Evolutionary conservation across 495 filamentous ascomycete species (phyloP), one percentile per base, ranked within the genome.

Genomic region (Terfezia boudieri): DNA sequence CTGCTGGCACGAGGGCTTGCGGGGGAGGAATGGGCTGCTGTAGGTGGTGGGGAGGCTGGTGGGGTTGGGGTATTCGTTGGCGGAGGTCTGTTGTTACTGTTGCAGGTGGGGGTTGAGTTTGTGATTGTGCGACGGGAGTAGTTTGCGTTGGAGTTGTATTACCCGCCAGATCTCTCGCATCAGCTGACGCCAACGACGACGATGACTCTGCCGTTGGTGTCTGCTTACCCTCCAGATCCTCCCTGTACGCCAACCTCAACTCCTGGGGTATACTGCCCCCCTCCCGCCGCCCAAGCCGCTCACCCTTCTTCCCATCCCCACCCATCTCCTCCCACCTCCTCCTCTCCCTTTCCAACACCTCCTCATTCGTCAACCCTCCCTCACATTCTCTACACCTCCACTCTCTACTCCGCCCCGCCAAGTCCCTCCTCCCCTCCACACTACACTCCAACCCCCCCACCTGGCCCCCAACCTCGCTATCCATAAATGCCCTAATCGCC

Each of bases 361-460:
- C 83, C 53, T 68, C 73, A 65, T 94, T 94, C 10, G 65, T 75
- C 66, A 67, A 73, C 20, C 70, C 74, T 17, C 69, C 74, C 41
- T 14, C 41, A 62, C 86, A 92, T 12, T 67, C 73, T 0, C 69
- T 64, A 70, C 84, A 92, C 56, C 67, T 71, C 77, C 75, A 94
- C 10, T 37, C 65, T 12, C 61, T 57, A 57, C 76, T 82, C 64
- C 77, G 73, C 36, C 58, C 67, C 12, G 89, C 89, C 61, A 84
- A 74, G 55, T 75, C 69, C 59, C 72, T 70, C 56, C 87, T 68
- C 54, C 80, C 74, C 9, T 67, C 71, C 8, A 78, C 75, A 49
- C 61, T 72, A 16, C 80, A 80, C 56, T 94, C 86, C 65, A 95
- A 69, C 4, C 90, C 90, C 2, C 90, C 90, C 0, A 98, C 69